Percentiles rank a stretch among this genome's conserved stretches.
These are phyloP conservation scores for Lactarius indigo DNA, from an alignment of 768 basidiomycete genomes.

Conservation along the genomic window DNA sequence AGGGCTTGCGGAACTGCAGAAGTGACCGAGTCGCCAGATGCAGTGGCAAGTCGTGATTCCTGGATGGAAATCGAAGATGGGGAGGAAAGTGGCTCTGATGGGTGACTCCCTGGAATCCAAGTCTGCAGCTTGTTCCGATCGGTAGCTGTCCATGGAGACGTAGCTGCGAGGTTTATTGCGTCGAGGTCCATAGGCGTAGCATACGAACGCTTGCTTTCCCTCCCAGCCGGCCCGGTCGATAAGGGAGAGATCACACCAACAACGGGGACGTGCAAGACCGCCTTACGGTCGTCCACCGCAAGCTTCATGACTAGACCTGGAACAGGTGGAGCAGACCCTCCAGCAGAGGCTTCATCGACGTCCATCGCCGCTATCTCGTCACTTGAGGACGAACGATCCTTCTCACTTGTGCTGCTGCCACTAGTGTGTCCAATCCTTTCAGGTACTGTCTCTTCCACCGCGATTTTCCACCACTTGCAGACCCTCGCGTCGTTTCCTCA, in stretches of 20 bases:
- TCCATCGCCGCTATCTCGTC: conserved; percentile 31
- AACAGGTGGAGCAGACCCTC: conserved; percentile 6
- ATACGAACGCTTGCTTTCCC: conserved; percentile 1
- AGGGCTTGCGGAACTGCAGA: conserved; percentile 6
- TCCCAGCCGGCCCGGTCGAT: neutral
- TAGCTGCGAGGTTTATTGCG: neutral
- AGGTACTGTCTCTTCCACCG: conserved; percentile 21
- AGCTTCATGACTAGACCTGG: conserved; percentile 20
- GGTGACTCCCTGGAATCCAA: conserved; percentile 16
- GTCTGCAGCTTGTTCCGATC: conserved; percentile 12
- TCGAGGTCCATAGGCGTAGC: conserved; percentile 9
- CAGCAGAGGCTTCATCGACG: conserved; percentile 28
- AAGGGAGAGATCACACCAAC: conserved; percentile 17
- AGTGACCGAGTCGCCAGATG: conserved; percentile 7
- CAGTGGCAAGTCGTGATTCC: conserved; percentile 1
- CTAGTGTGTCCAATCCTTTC: conserved; percentile 22
- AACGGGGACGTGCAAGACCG: conserved; percentile 17
- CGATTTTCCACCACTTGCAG: conserved; percentile 6
- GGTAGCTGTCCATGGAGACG: conserved; percentile 14
- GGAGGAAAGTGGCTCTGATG: conserved; percentile 15
- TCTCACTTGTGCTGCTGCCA: conserved; percentile 25
- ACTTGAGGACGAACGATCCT: conserved; percentile 25
- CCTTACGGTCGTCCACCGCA: conserved; percentile 17
- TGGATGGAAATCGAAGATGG: conserved; percentile 17
- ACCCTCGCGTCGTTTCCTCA: conserved; percentile 37